Evolutionary conservation across 2,329 filamentous ascomycete genomes (phyloP), one percentile per base, ranked within the genome.

Genomic region (Fusarium denticulatum): DNA sequence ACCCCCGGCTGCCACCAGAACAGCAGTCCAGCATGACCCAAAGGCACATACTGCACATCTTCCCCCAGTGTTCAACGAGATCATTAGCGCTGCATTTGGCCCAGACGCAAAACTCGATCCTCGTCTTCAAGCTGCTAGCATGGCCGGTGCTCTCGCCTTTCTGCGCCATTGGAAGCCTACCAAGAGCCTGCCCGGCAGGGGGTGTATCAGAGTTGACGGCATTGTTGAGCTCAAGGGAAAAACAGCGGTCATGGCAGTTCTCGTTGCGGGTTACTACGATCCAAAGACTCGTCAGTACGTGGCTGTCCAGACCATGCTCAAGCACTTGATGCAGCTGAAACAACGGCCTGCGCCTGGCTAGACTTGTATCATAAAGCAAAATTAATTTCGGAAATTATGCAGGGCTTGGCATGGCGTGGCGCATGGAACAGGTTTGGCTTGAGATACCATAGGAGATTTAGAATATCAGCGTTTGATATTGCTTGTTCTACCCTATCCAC

Each of bases 181-280:
- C 12, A 80, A 79, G 50, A 80, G 81, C 13, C 80, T 83, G 5
- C 87, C 88, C 0, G 86, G 84, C 10, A 82, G 86, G 16, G 89
- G 89, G 9, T 86, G 85, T 58, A 82, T 91, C 52, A 78, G 82
- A 4, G 83, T 91, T 3, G 86, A 86, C 22, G 89, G 89, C 1
- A 78, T 90, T 16, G 85, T 91, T 5, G 87, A 90, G 69, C 64
- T 91, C 5, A 82, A 85, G 45, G 83, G 87, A 5, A 78, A 85
- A 5, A 83, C 80, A 28, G 84, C 85, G 2, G 82, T 82, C 56
- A 77, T 90, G 61, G 83, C 85, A 6, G 81, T 90, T 18, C 86
- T 89, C 67, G 88, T 88, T 5, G 66, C 80, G 16, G 86, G 84
- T 5, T 89, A 85, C 79, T 91, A 88, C 79, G 85, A 91, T 76